phyloP scores from a whole-genome alignment of 805 yeast genomes.

The Tetrapisispora namnaoensis region DNA sequence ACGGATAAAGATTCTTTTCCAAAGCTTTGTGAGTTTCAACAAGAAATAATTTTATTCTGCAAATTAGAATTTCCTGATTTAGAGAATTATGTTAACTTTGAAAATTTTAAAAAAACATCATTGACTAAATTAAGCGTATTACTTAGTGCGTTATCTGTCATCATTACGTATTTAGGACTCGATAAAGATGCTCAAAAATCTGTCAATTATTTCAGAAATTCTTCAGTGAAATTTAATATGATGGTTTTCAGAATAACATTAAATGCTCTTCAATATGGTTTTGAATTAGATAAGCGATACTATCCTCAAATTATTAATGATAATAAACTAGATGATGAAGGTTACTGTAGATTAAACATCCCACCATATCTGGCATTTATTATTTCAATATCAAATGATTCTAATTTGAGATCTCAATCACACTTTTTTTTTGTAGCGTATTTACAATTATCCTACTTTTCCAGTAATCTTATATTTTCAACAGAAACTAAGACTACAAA shows the following conservation, averaged over 20 bases:
- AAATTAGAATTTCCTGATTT: slow-evolving; percentile 12
- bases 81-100: slow-evolving; percentile 5
- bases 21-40: slow-evolving; percentile 3
- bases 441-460: slow-evolving; percentile 9
- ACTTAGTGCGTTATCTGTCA: neutral
- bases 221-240: neutral
- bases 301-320: slow-evolving; percentile 10
- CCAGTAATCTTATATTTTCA: slow-evolving; percentile 4
- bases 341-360: slow-evolving; percentile 1
- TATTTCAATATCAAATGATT: slow-evolving; percentile 3
- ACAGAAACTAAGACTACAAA: neutral
- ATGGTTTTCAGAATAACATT: slow-evolving; percentile 4
- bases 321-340: neutral
- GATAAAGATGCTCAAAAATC: neutral
- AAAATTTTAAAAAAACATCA: slow-evolving; percentile 2
- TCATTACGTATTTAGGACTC: neutral
- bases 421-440: slow-evolving; percentile 9
- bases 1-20: slow-evolving; percentile 8
- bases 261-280: slow-evolving; percentile 7
- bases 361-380: slow-evolving; percentile 16
- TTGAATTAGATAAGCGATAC: slow-evolving; percentile 11
- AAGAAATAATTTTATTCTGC: slow-evolving; percentile 4
- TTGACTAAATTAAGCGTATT: slow-evolving; percentile 2
- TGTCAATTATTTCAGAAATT: neutral
- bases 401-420: slow-evolving; percentile 6